Base-by-base conservation (phyloP, 169 alveolate species). In the Plasmodium relictum region DNA sequence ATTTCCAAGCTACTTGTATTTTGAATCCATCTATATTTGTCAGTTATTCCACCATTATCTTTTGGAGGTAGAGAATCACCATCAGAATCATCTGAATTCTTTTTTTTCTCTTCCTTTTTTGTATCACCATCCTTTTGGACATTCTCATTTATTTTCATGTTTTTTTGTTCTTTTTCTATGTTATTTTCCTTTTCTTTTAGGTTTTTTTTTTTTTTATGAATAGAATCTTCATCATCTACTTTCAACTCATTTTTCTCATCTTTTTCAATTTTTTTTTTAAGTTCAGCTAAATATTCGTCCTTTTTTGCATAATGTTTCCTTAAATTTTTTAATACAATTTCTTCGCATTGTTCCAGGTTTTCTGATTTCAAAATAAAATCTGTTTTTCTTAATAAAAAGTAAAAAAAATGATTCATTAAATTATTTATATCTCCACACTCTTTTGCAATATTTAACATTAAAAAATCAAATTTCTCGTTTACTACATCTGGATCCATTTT, bases 341-440 rank as follows among this genome's bases (percentile, higher is more conserved):
- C 76, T 73, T 87, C 91, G 52, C 95, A 97, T 76, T 89, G 88
- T 42, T 92, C 97, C 68, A 78, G 78, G 63, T 74, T 88, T 62
- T 48, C 56, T 93, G 83, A 92, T 76, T 94, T 96, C 14, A 97
- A 72, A 93, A 93, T 97, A 94, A 98, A 98, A 93, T 98, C 99
- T 20, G 99, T 98, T 93, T 97, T 98, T 58, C 99, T 92, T 61
- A 96, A 95, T 88, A 98, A 94, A 93, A 98, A 98, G 12, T 99
- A 97, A 93, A 98, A 98, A 83, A 98, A 93, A 63, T 93, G 88
- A 74, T 97, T 98, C 89, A 97, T 94, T 80, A 98, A 96, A 26
- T 93, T 94, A 42, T 98, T 98, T 48, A 98, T 97, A 22, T 99
- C 99, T 56, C 97, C 96, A 22, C 98, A 96, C 56, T 96, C 90